phyloP scores from a whole-genome alignment of 768 basidiomycete species.

The Termitomyces sp. region DNA sequence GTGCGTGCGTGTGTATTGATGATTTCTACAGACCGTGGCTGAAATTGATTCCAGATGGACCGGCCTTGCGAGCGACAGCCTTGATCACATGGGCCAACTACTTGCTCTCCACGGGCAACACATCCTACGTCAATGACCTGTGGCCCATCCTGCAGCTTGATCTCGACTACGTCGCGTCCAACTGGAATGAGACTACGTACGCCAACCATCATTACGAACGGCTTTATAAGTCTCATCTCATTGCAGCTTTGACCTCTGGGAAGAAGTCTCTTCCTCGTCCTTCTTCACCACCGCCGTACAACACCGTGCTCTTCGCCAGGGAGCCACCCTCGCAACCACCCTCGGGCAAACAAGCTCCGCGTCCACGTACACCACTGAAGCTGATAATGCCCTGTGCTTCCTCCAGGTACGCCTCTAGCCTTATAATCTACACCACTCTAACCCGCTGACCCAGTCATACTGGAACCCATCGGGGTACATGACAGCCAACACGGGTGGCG shows the following conservation, averaged over 20 bases:
- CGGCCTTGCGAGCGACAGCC: constrained; percentile 66
- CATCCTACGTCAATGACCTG: constrained; percentile 46
- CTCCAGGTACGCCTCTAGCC: constrained; percentile 49
- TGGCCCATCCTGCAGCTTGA: constrained; percentile 78
- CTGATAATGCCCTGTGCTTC: constrained; percentile 69
- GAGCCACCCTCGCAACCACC: constrained; percentile 56
- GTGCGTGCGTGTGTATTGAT: constrained; percentile 23
- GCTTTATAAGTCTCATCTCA: constrained; percentile 28
- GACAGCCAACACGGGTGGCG: constrained; percentile 75
- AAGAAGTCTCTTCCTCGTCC: constrained; percentile 68
- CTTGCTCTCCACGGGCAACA: constrained; percentile 47
- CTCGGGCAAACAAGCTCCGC: constrained; percentile 52
- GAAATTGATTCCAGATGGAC: constrained; percentile 50
- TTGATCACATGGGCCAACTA: constrained; percentile 69
- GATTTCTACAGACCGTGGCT: not conserved
- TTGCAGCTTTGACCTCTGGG: constrained; percentile 71
- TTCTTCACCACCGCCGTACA: constrained; percentile 85
- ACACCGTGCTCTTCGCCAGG: constrained; percentile 72
- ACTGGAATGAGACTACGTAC: constrained; percentile 66
- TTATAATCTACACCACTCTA: not conserved
- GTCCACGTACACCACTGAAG: constrained; percentile 54
- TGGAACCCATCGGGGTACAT: constrained; percentile 69
- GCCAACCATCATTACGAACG: constrained; percentile 13
- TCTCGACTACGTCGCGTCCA: constrained; percentile 64
- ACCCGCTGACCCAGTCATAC: constrained; percentile 51